A percentile compares a stretch with the other conserved stretches of the same genome.
phyloP scores from a whole-genome alignment of 371 early-diverging fungal genomes.

The Mortierella sp. region DNA sequence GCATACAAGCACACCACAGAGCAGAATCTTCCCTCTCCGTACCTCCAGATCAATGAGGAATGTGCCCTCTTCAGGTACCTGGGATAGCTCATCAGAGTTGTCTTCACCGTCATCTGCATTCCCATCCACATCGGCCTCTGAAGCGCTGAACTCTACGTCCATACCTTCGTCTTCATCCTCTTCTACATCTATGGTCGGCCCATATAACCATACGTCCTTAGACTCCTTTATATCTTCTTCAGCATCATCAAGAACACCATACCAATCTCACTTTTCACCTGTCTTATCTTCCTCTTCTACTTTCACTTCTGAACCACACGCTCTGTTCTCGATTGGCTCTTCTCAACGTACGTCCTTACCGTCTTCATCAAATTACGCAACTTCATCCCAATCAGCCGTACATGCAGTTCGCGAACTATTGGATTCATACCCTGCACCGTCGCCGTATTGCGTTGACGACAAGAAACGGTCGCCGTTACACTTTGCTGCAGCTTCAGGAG shows the following conservation, averaged over 20 bases:
- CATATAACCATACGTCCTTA: not conserved
- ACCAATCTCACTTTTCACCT: slow-evolving; percentile 31
- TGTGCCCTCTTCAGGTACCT: slow-evolving; percentile 13
- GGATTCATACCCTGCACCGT: slow-evolving; percentile 53
- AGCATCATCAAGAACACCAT: slow-evolving; percentile 10
- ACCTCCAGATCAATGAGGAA: slow-evolving; percentile 21
- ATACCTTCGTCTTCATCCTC: slow-evolving; percentile 15
- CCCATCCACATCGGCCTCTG: slow-evolving; percentile 7
- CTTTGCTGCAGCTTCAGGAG: slow-evolving; percentile 54
- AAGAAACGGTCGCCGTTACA: slow-evolving; percentile 53
- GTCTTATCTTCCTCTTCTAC: slow-evolving; percentile 16
- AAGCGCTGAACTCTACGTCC: not conserved
- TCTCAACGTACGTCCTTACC: not conserved
- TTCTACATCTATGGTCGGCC: slow-evolving; percentile 1
- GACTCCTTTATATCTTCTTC: slow-evolving; percentile 17
- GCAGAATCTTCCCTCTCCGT: slow-evolving; percentile 15
- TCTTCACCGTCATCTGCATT: slow-evolving; percentile 9
- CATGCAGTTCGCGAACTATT: slow-evolving; percentile 50
- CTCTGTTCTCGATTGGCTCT: slow-evolving; percentile 13
- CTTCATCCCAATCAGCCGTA: slow-evolving; percentile 33
- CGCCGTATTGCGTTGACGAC: slow-evolving; percentile 53
- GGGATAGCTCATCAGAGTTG: slow-evolving; percentile 18
- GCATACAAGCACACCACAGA: slow-evolving; percentile 10
- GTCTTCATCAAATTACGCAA: not conserved
- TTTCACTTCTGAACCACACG: not conserved